Evolutionary conservation across 31 red algal genomes (phyloP).

Genomic region (Odonthalia washingtoniensis): DNA sequence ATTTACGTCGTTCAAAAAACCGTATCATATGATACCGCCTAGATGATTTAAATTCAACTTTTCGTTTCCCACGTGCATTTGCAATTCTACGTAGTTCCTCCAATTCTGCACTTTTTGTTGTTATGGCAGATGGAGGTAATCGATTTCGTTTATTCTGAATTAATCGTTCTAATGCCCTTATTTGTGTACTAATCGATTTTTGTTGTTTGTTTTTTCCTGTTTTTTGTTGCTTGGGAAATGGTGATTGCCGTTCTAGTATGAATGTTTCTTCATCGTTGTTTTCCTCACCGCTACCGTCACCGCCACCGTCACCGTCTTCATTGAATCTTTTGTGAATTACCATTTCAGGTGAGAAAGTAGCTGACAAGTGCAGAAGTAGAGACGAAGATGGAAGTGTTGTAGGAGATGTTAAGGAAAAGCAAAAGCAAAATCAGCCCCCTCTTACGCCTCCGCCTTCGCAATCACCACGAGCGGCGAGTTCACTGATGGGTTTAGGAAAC

Average conservation of each 20-base stretch:
- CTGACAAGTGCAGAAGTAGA: no score
- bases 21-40: conserved; percentile 55
- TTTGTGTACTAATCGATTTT: conserved; percentile 15
- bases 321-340: neutral
- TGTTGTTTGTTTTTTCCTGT: neutral
- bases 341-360: no score
- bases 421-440: no score
- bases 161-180: conserved; percentile 53
- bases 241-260: neutral
- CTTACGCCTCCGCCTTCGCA: no score
- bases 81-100: conserved; percentile 38
- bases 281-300: neutral
- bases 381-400: no score
- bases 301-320: neutral
- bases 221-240: neutral
- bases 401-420: no score
- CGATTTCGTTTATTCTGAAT: conserved; percentile 43
- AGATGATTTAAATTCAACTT: conserved; percentile 35
- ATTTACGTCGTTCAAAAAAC: conserved; percentile 68
- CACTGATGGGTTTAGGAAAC: no score
- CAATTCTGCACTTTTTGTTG: conserved; percentile 54
- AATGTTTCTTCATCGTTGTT: neutral
- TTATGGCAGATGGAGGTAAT: conserved; percentile 24
- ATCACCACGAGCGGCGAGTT: no score
- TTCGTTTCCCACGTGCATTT: conserved; percentile 43